A percentile compares a stretch with the other conserved stretches of the same genome.
Conservation (phyloP, 2,329 filamentous ascomycete species). For the Lecanicillium sp. region DNA sequence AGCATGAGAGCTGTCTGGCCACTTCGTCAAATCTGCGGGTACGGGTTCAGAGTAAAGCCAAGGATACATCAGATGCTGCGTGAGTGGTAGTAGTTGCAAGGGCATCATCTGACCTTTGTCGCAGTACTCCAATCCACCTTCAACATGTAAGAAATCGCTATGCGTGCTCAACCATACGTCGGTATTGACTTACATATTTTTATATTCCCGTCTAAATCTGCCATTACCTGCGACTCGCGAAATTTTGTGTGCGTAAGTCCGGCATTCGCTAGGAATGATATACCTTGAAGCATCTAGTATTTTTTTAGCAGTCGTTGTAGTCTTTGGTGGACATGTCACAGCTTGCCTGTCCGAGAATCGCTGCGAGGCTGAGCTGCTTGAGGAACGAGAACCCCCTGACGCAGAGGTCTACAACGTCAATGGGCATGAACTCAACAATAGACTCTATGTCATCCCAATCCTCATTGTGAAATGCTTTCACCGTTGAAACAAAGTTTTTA, state of each 20-base stretch:
- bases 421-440: conserved; percentile 1
- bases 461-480: not conserved
- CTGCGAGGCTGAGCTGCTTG: conserved; percentile 1
- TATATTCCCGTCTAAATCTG: conserved; percentile 1
- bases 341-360: conserved; percentile 2
- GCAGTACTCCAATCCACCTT: not conserved
- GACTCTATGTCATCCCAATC: conserved; percentile 1
- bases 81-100: conserved; percentile 1
- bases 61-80: conserved; percentile 2
- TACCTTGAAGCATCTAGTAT: not conserved
- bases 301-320: not conserved
- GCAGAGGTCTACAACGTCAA: conserved; percentile 2
- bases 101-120: not conserved
- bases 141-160: not conserved
- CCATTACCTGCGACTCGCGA: not conserved
- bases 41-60: conserved; percentile 1
- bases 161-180: not conserved
- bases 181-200: conserved; percentile 3
- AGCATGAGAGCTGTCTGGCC: not conserved
- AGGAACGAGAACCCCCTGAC: conserved; percentile 1
- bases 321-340: not conserved
- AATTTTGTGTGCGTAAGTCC: not conserved
- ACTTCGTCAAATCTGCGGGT: not conserved
- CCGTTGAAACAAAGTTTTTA: conserved; percentile 2
- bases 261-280: conserved; percentile 1